Base-by-base conservation (phyloP, 805 yeast genomes). In the Cyberlindnera lachancei region DNA sequence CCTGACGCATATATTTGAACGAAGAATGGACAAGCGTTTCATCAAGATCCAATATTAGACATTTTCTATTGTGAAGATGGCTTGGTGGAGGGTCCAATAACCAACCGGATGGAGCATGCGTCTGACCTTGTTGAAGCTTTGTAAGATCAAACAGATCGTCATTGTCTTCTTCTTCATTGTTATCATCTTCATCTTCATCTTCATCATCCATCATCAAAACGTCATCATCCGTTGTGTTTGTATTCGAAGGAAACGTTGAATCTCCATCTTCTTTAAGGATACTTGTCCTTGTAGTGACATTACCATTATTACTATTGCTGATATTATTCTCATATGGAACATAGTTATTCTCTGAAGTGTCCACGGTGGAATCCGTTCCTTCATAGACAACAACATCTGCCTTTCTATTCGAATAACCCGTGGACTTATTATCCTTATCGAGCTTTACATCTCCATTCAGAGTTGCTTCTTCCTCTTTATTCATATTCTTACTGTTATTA, bases 21-120 rank as follows among this genome's bases (percentile, higher is more conserved):
- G 94, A 80, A 2, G 95, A 84, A 57, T 92, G 99, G 20, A 92
- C 98, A 37, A 92, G 70, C 3, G 98, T 92, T 59, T 92, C 98
- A 58, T 92, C 98, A 42, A 92, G 64, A 59, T 92, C 99, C 34
- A 92, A 66, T 11, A 92, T 83, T 21, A 92, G 68, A 57, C 96
- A 88, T 58, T 92, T 92, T 37, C 82, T 78, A 35, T 72, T 71
- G 31, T 67, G 61, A 35, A 81, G 67, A 29, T 59, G 54, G 7
- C 56, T 48, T 16, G 63, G 58, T 27, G 74, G 68, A 16, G 75
- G 70, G 31, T 80, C 73, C 42, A 90, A 61, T 31, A 87, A 66
- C 61, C 68, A 72, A 5, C 81, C 85, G 4, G 80, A 73, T 6
- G 73, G 64, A 24, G 83, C 71, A 48, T 68, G 75, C 6, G 71